phyloP scores from a whole-genome alignment of 2,329 filamentous ascomycete genomes.

The Drechslerella dactyloides region DNA sequence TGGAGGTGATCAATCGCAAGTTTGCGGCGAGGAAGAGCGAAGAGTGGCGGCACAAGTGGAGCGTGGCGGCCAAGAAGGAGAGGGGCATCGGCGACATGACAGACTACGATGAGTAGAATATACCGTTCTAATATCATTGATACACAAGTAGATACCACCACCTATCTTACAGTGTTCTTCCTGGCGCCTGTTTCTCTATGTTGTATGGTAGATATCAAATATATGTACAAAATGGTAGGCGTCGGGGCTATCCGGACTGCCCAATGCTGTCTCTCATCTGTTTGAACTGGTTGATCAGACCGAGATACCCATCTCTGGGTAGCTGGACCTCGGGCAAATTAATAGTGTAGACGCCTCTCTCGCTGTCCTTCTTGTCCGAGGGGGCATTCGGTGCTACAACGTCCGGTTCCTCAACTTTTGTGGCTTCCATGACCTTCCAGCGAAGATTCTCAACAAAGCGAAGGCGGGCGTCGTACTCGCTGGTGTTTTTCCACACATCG shows the following conservation, averaged over 20 bases:
- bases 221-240: background rate
- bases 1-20: constrained; percentile 69
- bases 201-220: background rate
- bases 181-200: too few species aligned
- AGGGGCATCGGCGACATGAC: constrained; percentile 38
- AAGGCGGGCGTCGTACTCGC: constrained; percentile 83
- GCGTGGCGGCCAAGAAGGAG: constrained; percentile 48
- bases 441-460: constrained; percentile 82
- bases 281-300: constrained; percentile 69
- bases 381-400: constrained; percentile 57
- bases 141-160: background rate
- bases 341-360: constrained; percentile 56
- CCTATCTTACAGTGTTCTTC: constrained; percentile 1
- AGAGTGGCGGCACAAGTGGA: constrained; percentile 57
- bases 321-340: constrained; percentile 58
- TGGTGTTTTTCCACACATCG: constrained; percentile 91
- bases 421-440: constrained; percentile 77
- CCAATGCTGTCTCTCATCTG: constrained; percentile 62
- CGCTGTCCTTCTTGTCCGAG: constrained; percentile 36
- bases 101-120: constrained; percentile 44
- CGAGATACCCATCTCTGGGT: constrained; percentile 60
- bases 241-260: constrained; percentile 23
- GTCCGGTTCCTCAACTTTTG: constrained; percentile 63
- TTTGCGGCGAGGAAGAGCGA: constrained; percentile 65
- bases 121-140: too few species aligned